Evolutionary conservation across 768 basidiomycete genomes (phyloP).

Genomic region (Piloderma croceum): DNA sequence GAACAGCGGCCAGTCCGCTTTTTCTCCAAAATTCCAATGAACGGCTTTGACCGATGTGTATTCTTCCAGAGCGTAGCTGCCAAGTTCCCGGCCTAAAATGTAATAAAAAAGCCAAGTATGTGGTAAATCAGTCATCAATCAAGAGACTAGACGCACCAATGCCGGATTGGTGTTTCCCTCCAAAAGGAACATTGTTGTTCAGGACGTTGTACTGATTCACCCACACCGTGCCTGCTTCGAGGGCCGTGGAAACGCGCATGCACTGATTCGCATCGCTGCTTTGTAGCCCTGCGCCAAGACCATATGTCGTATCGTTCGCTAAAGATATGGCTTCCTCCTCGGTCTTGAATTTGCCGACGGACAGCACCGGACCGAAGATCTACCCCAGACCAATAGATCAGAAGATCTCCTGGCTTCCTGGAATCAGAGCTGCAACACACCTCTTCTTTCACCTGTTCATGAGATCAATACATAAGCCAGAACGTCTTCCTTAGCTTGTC

Average conservation of each 20-base stretch:
- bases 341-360: slow-evolving; percentile 75
- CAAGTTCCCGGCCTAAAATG: slow-evolving; percentile 74
- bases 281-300: slow-evolving; percentile 88
- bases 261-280: slow-evolving; percentile 87
- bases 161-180: slow-evolving; percentile 91
- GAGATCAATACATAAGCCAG: no score
- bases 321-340: slow-evolving; percentile 82
- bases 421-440: slow-evolving; percentile 24
- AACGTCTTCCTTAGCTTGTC: no score
- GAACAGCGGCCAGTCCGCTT: slow-evolving; percentile 75
- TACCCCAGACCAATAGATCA: slow-evolving; percentile 26
- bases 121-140: neutral
- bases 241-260: slow-evolving; percentile 77
- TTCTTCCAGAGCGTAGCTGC: slow-evolving; percentile 77
- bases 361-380: slow-evolving; percentile 94
- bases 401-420: neutral
- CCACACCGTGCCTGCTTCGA: slow-evolving; percentile 94
- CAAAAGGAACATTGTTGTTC: slow-evolving; percentile 88
- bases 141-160: slow-evolving; percentile 47
- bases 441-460: slow-evolving; percentile 61
- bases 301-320: slow-evolving; percentile 87
- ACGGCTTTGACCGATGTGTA: slow-evolving; percentile 80
- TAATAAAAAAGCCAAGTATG: slow-evolving; percentile 2
- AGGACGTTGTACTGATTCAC: slow-evolving; percentile 85
- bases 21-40: slow-evolving; percentile 86